Conservation (phyloP, 1,284 basidiomycete genomes). For the Ceratorhiza oryzae-sativae region DNA sequence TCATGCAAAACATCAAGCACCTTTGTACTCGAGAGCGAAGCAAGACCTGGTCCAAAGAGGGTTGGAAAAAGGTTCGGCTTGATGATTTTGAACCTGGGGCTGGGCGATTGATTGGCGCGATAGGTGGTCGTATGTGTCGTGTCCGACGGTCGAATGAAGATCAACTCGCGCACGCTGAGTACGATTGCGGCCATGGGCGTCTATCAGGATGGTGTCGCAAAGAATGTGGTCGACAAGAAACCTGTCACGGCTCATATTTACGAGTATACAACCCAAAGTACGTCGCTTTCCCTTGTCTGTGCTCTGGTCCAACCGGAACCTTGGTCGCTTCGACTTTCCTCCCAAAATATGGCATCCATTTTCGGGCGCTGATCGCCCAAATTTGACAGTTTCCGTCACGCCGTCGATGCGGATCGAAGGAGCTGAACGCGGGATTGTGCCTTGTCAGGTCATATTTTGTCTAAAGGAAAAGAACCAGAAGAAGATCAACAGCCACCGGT, state of each 20-base stretch:
- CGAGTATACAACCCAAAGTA: constrained; percentile 91
- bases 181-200: constrained; percentile 88
- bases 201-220: constrained; percentile 89
- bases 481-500: constrained; percentile 56
- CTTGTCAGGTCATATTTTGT: constrained; percentile 93
- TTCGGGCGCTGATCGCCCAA: constrained; percentile 38
- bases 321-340: not conserved
- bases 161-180: constrained; percentile 84
- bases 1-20: constrained; percentile 87
- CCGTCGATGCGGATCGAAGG: constrained; percentile 84
- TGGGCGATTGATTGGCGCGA: constrained; percentile 7
- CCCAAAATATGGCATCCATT: too few relatives aligned
- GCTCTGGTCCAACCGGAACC: not conserved
- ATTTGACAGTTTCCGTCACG: constrained; percentile 72
- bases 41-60: constrained; percentile 95
- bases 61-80: constrained; percentile 91
- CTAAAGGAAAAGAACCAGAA: constrained; percentile 93
- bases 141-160: constrained; percentile 82
- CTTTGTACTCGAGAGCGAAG: constrained; percentile 81
- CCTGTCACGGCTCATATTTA: constrained; percentile 92
- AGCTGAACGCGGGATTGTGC: constrained; percentile 79
- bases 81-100: not conserved
- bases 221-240: constrained; percentile 87
- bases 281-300: constrained; percentile 47
- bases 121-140: constrained; percentile 61